phyloP scores from a whole-genome alignment of 2,329 filamentous ascomycete species.

The Ophiostoma australiae region DNA sequence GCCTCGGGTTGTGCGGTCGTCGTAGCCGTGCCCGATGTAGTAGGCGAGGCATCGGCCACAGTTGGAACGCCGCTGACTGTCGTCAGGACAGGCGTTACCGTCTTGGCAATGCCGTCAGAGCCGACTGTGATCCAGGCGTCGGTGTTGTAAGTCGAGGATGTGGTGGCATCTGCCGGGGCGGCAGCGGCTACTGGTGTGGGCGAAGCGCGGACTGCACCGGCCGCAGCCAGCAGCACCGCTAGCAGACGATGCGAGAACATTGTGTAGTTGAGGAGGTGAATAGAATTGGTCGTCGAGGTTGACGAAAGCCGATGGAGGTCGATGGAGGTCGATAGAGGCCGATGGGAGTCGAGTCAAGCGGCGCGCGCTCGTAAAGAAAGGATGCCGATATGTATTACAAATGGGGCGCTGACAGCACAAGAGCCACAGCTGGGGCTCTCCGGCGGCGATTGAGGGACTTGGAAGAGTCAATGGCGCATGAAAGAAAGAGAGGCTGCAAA shows the following conservation, averaged over 20 bases:
- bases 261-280: not conserved
- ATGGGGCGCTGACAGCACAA: not conserved
- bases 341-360: not conserved
- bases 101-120: slow-evolving; percentile 44
- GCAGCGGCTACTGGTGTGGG: slow-evolving; percentile 28
- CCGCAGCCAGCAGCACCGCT: slow-evolving; percentile 17
- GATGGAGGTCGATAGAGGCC: not conserved
- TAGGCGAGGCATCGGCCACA: slow-evolving; percentile 28
- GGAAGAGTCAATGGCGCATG: not conserved
- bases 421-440: not conserved
- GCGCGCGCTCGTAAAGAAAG: not conserved
- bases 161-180: slow-evolving; percentile 31
- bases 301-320: not conserved
- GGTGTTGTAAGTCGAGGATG: slow-evolving; percentile 28
- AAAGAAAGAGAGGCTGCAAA: not conserved
- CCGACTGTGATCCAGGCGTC: slow-evolving; percentile 51
- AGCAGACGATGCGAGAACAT: slow-evolving; percentile 14
- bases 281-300: not conserved
- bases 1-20: slow-evolving; percentile 40
- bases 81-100: slow-evolving; percentile 46
- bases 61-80: slow-evolving; percentile 45
- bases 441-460: not conserved
- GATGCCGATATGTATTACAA: not conserved
- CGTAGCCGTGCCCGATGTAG: slow-evolving; percentile 33
- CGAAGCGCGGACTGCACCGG: slow-evolving; percentile 19